phyloP scores from a whole-genome alignment of 441 rosid genomes.

The Mallotus repandus region DNA sequence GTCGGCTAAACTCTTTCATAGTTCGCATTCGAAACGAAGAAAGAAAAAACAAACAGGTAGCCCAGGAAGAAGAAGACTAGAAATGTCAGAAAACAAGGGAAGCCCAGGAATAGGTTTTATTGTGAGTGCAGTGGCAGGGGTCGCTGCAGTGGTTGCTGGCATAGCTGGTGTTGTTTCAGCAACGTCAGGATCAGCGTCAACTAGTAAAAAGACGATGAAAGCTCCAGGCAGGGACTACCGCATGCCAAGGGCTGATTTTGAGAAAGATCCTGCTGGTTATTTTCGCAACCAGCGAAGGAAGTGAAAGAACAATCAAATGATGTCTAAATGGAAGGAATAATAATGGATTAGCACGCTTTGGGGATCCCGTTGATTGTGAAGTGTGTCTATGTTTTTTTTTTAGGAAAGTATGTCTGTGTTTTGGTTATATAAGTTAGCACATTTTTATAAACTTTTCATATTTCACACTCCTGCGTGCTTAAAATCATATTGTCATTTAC shows the following conservation, averaged over 20 bases:
- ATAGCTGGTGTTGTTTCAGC: not conserved
- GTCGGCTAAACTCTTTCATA: not conserved
- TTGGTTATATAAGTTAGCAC: no score
- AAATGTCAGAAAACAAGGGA: not conserved
- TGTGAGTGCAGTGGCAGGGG: not conserved
- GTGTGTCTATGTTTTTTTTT: no score
- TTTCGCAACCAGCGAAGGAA: not conserved
- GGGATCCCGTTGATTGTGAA: no score
- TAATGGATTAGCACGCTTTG: no score
- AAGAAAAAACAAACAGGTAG: no score
- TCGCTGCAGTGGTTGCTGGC: not conserved
- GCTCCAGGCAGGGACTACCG: slow-evolving; percentile 23
- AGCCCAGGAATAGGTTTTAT: not conserved
- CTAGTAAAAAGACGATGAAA: slow-evolving; percentile 8
- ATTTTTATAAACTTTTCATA: no score
- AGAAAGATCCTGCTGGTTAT: not conserved
- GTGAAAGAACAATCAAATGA: not conserved
- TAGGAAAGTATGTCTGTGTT: no score
- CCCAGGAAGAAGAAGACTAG: not conserved
- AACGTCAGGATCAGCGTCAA: not conserved
- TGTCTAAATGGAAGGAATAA: no score
- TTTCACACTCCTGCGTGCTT: no score
- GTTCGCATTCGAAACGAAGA: not conserved
- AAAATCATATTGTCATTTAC: no score
- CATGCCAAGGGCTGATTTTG: slow-evolving; percentile 13